Percentiles rank a stretch among this genome's conserved stretches.
These are phyloP conservation scores for Pleurozium schreberi DNA, from an alignment of 225 moss, liverwort and hornwort species.

Conservation along the genomic window DNA sequence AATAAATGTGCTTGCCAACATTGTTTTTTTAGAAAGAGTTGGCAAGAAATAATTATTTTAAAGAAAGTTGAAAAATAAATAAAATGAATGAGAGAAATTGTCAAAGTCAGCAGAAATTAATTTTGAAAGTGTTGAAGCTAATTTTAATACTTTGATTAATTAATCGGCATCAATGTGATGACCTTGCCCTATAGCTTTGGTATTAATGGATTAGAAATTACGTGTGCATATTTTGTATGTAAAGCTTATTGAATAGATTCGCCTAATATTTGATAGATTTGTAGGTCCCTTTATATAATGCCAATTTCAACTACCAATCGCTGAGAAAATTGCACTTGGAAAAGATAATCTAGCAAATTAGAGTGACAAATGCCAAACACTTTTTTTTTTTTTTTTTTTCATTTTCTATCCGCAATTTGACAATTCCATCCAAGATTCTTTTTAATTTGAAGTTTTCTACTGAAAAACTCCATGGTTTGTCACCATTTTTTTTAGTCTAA, in stretches of 20 bases:
- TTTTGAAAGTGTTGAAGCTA: neutral
- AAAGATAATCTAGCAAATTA: neutral
- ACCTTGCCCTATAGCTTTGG: rapidly evolving
- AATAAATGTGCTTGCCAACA: neutral
- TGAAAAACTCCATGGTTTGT: too few relatives aligned
- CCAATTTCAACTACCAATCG: neutral
- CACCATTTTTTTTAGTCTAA: too few relatives aligned
- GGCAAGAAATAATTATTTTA: neutral
- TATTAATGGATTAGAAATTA: neutral
- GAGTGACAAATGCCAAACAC: too few relatives aligned
- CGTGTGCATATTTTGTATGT: rapidly evolving
- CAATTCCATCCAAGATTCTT: too few relatives aligned
- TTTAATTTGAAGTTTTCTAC: too few relatives aligned
- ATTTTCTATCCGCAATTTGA: too few relatives aligned
- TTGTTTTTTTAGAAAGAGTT: rapidly evolving
- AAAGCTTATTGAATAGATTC: neutral
- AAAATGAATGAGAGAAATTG: neutral
- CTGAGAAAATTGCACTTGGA: neutral
- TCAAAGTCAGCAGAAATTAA: neutral
- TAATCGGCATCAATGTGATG: neutral
- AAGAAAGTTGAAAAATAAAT: neutral
- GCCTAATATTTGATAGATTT: neutral
- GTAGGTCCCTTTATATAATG: neutral
- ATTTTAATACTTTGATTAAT: neutral
- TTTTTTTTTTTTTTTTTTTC: too few relatives aligned